Conservation (phyloP, 768 basidiomycete genomes). For the Termitomyces sp. region DNA sequence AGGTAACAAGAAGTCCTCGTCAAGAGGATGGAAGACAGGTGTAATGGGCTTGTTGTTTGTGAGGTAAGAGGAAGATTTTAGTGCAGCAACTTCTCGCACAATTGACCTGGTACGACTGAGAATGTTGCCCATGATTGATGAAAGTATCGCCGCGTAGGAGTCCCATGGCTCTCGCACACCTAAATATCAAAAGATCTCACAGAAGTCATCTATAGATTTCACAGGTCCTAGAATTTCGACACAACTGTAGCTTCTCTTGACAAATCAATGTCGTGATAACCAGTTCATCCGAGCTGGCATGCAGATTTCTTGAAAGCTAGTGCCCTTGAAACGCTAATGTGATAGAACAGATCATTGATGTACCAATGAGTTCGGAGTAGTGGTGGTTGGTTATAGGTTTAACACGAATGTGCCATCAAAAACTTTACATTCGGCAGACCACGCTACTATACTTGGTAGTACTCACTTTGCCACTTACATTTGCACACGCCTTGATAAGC, state of each 20-base stretch:
- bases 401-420: too few species aligned
- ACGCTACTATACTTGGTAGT: too few species aligned
- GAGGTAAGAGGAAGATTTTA: background rate
- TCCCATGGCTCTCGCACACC: background rate
- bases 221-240: background rate
- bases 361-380: background rate
- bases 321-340: background rate
- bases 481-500: too few species aligned
- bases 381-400: too few species aligned
- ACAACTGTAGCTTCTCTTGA: background rate
- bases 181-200: background rate
- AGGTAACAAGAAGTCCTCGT: constrained; percentile 3
- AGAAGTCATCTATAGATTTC: background rate
- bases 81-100: background rate
- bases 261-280: background rate
- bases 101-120: background rate
- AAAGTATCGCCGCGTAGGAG: background rate
- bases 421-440: too few species aligned
- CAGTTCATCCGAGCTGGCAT: background rate
- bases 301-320: background rate
- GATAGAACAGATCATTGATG: background rate
- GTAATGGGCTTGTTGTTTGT: background rate
- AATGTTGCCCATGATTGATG: background rate
- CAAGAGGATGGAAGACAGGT: background rate
- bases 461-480: too few species aligned